Evolutionary conservation across 768 basidiomycete species (phyloP).

Genomic region (Russula virescens): DNA sequence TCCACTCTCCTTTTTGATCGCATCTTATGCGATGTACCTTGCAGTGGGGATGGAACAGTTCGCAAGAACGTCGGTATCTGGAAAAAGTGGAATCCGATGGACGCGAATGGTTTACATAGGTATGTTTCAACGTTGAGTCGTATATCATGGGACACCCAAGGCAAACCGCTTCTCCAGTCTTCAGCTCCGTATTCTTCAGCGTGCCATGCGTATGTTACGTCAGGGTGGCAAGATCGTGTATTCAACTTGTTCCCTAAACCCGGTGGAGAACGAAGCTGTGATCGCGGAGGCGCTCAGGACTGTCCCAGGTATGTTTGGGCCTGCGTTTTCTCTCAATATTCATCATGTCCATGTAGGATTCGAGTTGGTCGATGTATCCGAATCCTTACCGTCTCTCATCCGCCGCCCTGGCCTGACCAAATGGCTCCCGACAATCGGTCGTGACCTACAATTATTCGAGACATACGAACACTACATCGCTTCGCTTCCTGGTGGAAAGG

Average conservation of each 20-base stretch:
- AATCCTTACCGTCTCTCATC: slow-evolving; percentile 62
- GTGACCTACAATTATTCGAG: slow-evolving; percentile 44
- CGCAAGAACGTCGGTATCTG: slow-evolving; percentile 95
- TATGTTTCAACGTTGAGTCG: slow-evolving; percentile 33
- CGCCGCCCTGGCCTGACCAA: slow-evolving; percentile 67
- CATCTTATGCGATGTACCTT: slow-evolving; percentile 95
- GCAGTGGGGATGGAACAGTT: slow-evolving; percentile 94
- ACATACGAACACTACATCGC: slow-evolving; percentile 57
- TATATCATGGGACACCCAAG: not conserved
- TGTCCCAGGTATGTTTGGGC: slow-evolving; percentile 50
- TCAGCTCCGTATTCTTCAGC: slow-evolving; percentile 86
- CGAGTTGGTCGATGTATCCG: slow-evolving; percentile 71
- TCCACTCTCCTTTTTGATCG: slow-evolving; percentile 75
- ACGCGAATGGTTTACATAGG: slow-evolving; percentile 90
- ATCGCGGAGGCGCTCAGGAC: slow-evolving; percentile 74
- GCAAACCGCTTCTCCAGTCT: slow-evolving; percentile 48
- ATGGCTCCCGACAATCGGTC: slow-evolving; percentile 74
- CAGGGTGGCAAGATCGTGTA: slow-evolving; percentile 92
- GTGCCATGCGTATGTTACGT: slow-evolving; percentile 86
- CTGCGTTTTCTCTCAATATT: not conserved
- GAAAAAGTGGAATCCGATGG: slow-evolving; percentile 83
- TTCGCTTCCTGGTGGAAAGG: slow-evolving; percentile 43
- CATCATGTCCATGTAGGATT: slow-evolving; percentile 44
- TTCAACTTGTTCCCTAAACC: slow-evolving; percentile 96
- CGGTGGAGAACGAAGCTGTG: slow-evolving; percentile 96